Conservation (phyloP, 2,329 filamentous ascomycete genomes). For the Diaporthe sp. region DNA sequence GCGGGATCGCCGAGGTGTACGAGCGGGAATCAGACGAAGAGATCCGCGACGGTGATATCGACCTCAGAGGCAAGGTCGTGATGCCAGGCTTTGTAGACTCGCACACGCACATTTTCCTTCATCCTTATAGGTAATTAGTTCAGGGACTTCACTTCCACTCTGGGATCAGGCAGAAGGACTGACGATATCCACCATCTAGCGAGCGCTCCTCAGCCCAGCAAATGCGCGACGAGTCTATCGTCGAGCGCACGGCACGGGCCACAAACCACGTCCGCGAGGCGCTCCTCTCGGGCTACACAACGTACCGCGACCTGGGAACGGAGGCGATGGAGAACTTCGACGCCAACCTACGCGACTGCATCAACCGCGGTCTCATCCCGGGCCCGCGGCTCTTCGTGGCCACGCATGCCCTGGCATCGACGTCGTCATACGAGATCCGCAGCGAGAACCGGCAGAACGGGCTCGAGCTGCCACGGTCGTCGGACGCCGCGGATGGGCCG, state of each 20-base stretch:
- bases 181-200: slow-evolving; percentile 42
- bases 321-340: slow-evolving; percentile 65
- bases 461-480: slow-evolving; percentile 52
- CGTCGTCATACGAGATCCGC: slow-evolving; percentile 63
- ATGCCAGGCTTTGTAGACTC: slow-evolving; percentile 68
- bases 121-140: slow-evolving; percentile 57
- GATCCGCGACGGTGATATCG: slow-evolving; percentile 58
- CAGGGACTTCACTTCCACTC: slow-evolving; percentile 33
- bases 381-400: slow-evolving; percentile 70
- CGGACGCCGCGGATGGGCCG: slow-evolving; percentile 62
- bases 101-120: slow-evolving; percentile 70
- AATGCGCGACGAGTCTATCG: slow-evolving; percentile 70
- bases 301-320: slow-evolving; percentile 69
- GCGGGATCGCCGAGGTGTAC: slow-evolving; percentile 56
- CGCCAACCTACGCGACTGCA: slow-evolving; percentile 64
- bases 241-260: slow-evolving; percentile 68
- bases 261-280: slow-evolving; percentile 66
- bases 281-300: slow-evolving; percentile 70
- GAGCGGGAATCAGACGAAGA: slow-evolving; percentile 45
- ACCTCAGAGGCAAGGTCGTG: slow-evolving; percentile 66
- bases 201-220: slow-evolving; percentile 60
- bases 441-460: slow-evolving; percentile 58
- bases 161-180: background rate
- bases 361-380: slow-evolving; percentile 66
- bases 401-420: slow-evolving; percentile 63